A percentile compares a stretch with the other conserved stretches of the same genome.
Evolutionary conservation across 2,329 filamentous ascomycete genomes (phyloP).

Genomic region (Xylariaceae sp.): DNA sequence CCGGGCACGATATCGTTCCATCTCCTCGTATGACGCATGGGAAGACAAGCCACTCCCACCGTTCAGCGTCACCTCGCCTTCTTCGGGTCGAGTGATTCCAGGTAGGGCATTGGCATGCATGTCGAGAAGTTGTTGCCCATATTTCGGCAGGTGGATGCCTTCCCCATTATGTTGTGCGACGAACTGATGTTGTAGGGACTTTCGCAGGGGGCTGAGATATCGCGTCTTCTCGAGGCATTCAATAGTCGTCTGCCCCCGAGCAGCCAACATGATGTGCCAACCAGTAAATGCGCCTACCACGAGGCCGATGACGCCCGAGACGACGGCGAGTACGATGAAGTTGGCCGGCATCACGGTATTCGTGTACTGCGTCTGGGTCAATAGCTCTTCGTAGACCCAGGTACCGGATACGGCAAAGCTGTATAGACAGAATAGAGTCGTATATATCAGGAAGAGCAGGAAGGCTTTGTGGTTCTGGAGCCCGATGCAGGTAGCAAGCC

Average conservation of each 20-base stretch:
- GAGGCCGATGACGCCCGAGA: conserved; percentile 85
- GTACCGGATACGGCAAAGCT: conserved; percentile 68
- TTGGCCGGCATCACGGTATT: conserved; percentile 83
- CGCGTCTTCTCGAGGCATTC: conserved; percentile 94
- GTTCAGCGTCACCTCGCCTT: conserved; percentile 60
- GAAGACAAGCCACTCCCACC: conserved; percentile 30
- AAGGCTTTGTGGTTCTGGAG: conserved; percentile 95
- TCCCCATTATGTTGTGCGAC: conserved; percentile 49
- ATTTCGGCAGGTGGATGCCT: conserved; percentile 48
- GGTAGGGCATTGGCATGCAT: conserved; percentile 78
- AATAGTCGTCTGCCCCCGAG: conserved; percentile 83
- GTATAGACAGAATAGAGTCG: conserved; percentile 77
- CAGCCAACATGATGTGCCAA: conserved; percentile 84
- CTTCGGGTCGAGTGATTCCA: conserved; percentile 73
- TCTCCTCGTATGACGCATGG: conserved; percentile 48
- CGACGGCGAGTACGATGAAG: conserved; percentile 79
- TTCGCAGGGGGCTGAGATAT: conserved; percentile 76
- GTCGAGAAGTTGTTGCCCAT: conserved; percentile 70
- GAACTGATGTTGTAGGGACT: conserved; percentile 61
- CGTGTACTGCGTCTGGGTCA: conserved; percentile 63
- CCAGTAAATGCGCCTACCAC: conserved; percentile 83
- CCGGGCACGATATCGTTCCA: conserved; percentile 49
- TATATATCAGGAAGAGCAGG: conserved; percentile 85
- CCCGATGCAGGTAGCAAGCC: conserved; percentile 93
- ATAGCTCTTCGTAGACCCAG: conserved; percentile 83